Evolutionary conservation across 768 basidiomycete genomes (phyloP).

Genomic region (Tulasnella sp.): DNA sequence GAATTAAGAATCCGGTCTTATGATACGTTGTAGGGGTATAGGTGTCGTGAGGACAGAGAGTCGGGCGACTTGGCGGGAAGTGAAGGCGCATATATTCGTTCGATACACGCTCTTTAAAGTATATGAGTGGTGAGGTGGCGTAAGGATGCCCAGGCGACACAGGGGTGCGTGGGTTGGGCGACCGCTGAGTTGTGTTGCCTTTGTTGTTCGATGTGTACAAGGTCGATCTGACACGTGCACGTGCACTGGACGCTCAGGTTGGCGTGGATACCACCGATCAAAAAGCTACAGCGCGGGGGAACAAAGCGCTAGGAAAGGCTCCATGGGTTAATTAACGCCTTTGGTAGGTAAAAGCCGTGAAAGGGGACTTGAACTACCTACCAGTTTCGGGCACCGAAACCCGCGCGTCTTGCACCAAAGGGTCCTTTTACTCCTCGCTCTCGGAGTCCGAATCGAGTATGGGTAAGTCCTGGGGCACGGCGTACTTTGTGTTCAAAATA

Average conservation of each 20-base stretch:
- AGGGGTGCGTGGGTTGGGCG: background rate
- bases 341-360: background rate
- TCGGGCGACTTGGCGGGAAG: background rate
- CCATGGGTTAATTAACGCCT: too few species aligned
- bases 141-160: background rate
- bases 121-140: background rate
- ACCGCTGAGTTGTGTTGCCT: background rate
- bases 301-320: too few species aligned
- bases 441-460: background rate
- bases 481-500: too few species aligned
- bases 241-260: background rate
- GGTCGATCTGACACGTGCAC: background rate
- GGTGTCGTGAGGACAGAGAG: background rate
- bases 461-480: too few species aligned
- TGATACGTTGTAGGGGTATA: background rate
- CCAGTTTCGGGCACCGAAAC: background rate
- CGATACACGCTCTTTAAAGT: background rate
- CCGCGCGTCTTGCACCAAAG: background rate
- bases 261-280: background rate
- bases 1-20: conserved; percentile 15
- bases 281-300: background rate
- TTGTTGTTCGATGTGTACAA: background rate
- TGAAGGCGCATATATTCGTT: background rate
- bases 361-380: background rate
- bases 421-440: background rate